phyloP scores from a whole-genome alignment of 305 asterid species.

The Nicotiana rustica region DNA sequence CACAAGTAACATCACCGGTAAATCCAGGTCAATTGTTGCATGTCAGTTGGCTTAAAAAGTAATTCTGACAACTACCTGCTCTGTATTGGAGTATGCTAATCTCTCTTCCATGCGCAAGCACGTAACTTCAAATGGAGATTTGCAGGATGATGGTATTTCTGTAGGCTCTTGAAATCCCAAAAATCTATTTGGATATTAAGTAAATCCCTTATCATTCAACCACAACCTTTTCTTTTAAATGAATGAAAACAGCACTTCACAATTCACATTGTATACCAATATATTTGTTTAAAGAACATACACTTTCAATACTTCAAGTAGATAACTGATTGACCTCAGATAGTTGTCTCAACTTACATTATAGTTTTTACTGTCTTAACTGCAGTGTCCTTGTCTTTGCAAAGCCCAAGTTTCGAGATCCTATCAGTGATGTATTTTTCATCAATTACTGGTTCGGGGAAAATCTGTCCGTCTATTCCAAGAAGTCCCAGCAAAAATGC shows the following conservation, averaged over 20 bases:
- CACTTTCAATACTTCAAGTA: neutral
- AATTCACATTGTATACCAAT: neutral
- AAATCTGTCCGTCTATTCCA: constrained; percentile 36
- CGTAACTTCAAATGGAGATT: constrained; percentile 73
- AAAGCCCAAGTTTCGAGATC: constrained; percentile 59
- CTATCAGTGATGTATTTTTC: constrained; percentile 69
- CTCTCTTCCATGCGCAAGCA: constrained; percentile 88
- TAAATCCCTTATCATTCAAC: neutral
- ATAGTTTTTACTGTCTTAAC: constrained; percentile 84
- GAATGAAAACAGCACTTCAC: neutral
- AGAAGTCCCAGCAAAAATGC: constrained; percentile 62
- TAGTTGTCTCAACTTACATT: constrained; percentile 54
- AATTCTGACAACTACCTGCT: constrained; percentile 57
- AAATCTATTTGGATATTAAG: constrained; percentile 52
- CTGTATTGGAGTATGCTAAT: constrained; percentile 68
- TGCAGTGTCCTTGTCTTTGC: constrained; percentile 67
- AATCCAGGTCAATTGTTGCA: neutral
- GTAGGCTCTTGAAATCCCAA: constrained; percentile 72
- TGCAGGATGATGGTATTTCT: constrained; percentile 69
- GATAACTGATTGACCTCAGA: neutral
- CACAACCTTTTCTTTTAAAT: neutral
- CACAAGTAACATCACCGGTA: constrained; percentile 21
- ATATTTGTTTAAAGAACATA: neutral
- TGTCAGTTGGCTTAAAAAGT: neutral
- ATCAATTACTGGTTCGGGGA: constrained; percentile 43